Conservation (phyloP, 192 early-diverging fungal species). For the Podila verticillata region DNA sequence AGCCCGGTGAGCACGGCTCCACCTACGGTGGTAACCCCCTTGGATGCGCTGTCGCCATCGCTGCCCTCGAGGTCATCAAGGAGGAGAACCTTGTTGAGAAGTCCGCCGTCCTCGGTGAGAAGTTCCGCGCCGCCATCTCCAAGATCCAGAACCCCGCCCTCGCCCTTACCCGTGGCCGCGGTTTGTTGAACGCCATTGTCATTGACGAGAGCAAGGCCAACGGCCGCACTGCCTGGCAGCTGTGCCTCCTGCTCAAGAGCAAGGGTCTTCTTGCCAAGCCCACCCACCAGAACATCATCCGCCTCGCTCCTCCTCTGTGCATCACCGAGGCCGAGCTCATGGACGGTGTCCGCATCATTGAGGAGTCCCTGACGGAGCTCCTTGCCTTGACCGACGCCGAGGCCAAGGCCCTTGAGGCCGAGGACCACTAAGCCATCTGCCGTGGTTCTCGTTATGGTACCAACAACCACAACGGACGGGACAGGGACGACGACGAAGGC, state of each 20-base stretch:
- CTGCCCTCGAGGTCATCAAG: constrained; percentile 93
- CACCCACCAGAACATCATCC: constrained; percentile 98
- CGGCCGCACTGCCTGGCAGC: constrained; percentile 94
- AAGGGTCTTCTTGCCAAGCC: constrained; percentile 97
- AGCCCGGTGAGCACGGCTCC: constrained; percentile 95
- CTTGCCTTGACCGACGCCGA: constrained; percentile 43
- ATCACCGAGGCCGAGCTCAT: constrained; percentile 93
- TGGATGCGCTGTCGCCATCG: constrained; percentile 93
- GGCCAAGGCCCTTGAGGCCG: constrained; percentile 50
- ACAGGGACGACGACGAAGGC: constrained; percentile 1
- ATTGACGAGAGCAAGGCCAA: constrained; percentile 85
- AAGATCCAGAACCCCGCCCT: constrained; percentile 85
- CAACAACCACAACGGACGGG: background rate
- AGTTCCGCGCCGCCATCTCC: constrained; percentile 82
- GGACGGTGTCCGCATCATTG: constrained; percentile 84
- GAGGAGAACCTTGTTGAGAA: constrained; percentile 92
- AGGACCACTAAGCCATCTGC: constrained; percentile 39
- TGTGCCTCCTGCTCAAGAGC: constrained; percentile 93
- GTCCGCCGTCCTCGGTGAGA: constrained; percentile 79
- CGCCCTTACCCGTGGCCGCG: constrained; percentile 86
- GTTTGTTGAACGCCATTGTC: constrained; percentile 95
- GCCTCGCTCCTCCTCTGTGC: constrained; percentile 93
- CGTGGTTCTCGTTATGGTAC: background rate
- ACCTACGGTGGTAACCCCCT: constrained; percentile 99
- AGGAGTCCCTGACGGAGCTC: constrained; percentile 79